Percentiles rank a stretch among this genome's conserved stretches.
Conservation (phyloP, 1,139 yeast genomes). For the Yamadazyma conglobata region DNA sequence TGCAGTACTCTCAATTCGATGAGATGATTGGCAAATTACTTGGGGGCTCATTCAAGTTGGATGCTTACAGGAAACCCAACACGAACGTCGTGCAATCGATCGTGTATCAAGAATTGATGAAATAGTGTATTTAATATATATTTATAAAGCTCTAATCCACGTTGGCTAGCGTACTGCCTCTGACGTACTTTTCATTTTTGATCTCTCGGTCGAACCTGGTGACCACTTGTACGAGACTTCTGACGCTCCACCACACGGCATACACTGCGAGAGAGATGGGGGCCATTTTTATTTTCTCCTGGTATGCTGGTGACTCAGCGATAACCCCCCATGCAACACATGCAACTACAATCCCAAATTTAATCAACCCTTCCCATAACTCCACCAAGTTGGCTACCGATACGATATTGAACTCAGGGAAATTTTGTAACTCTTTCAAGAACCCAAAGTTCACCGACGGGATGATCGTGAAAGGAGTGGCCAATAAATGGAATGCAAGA, state of each 20-base stretch:
- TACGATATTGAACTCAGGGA: conserved; percentile 1
- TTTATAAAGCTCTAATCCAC: conserved; percentile 25
- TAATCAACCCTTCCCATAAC: not conserved
- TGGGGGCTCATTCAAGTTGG: not conserved
- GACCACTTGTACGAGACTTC: conserved; percentile 1
- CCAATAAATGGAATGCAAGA: not conserved
- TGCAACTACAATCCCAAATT: not conserved
- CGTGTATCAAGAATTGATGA: conserved; percentile 2
- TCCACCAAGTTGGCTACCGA: not conserved
- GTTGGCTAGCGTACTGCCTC: conserved; percentile 61
- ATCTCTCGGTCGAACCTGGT: conserved; percentile 40
- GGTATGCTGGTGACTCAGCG: no score
- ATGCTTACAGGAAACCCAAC: not conserved
- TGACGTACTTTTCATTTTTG: conserved; percentile 58
- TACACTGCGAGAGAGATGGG: conserved; percentile 2
- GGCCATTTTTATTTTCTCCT: not conserved
- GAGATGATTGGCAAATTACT: not conserved
- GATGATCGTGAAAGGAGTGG: conserved; percentile 1
- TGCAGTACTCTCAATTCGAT: not conserved
- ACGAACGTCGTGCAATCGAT: conserved; percentile 1
- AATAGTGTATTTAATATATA: not conserved
- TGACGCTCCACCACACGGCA: conserved; percentile 5
- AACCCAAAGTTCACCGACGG: not conserved
- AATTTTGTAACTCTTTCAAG: not conserved
- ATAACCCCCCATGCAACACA: not conserved